Base-by-base conservation (phyloP, 495 filamentous ascomycete species). In the Talaromyces wortmannii region DNA sequence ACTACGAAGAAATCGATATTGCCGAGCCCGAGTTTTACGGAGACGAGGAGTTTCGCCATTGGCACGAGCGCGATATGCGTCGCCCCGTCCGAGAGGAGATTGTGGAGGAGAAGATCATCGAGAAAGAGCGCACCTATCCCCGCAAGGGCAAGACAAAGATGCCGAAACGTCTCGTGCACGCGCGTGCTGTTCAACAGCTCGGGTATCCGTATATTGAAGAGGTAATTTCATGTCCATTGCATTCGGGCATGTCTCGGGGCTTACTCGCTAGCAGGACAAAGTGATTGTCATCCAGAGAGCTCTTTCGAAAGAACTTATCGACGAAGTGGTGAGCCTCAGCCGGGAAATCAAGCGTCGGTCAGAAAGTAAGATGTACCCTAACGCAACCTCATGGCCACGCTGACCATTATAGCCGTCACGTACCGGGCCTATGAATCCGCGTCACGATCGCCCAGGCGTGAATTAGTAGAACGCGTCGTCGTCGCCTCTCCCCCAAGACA, bases 71-170 rank as follows among this genome's bases (percentile, higher is more conserved):
- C 45, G 73, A 74, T 36, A 76, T 70, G 29, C 72, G 71, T 54
- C 78, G 73, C 43, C 79, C 78, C 5, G 65, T 64, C 54, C 59
- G 63, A 50, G 61, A 72, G 54, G 75, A 80, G 43, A 55, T 58
- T 13, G 58, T 62, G 17, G 63, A 74, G 57, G 66, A 69, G 52
- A 51, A 57, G 49, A 45, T 59, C 47, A 45, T 61, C 29, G 69
- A 72, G 57, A 67, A 71, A 40, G 75, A 77, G 56, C 75, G 74
- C 53, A 74, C 78, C 44, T 85, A 87, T 58, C 89, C 87, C 15
- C 90, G 90, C 68, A 89, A 86, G 64, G 91, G 91, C 56, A 94
- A 91, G 77, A 96, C 91, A 10, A 79, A 86, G 52, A 89, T 96
- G 69, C 91, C 91, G 0, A 79, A 79, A 40, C 79, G 84, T 43